Evolutionary conservation across 371 early-diverging fungal species (phyloP).

Genomic region (Rhizopus sp.): DNA sequence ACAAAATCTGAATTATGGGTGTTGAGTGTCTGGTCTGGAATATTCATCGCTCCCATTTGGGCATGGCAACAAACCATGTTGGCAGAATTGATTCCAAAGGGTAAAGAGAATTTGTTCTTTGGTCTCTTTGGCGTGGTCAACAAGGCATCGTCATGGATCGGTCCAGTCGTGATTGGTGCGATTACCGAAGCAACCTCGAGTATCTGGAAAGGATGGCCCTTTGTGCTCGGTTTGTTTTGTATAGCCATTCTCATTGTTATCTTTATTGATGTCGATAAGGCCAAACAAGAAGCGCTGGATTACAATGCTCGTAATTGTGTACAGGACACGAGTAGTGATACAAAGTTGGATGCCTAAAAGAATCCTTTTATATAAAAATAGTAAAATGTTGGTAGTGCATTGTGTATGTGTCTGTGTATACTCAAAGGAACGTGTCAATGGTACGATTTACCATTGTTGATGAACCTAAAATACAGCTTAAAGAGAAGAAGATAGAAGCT

Average conservation of each 20-base stretch:
- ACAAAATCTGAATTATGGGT: conserved; percentile 37
- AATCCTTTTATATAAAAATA: too few species aligned
- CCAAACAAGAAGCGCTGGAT: conserved; percentile 43
- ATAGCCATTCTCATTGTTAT: conserved; percentile 39
- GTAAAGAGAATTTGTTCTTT: conserved; percentile 59
- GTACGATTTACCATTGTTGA: too few species aligned
- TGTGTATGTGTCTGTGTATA: too few species aligned
- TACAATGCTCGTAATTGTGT: conserved; percentile 8
- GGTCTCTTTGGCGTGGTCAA: conserved; percentile 61
- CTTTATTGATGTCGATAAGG: conserved; percentile 55
- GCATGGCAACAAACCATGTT: conserved; percentile 38
- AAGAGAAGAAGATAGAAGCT: too few species aligned
- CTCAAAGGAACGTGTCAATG: too few species aligned
- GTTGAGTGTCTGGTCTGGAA: conserved; percentile 42
- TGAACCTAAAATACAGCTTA: too few species aligned
- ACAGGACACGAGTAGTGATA: too few species aligned
- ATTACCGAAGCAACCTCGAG: conserved; percentile 47
- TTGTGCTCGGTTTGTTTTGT: conserved; percentile 47
- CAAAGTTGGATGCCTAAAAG: too few species aligned
- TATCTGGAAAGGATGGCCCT: conserved; percentile 32
- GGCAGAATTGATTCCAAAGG: conserved; percentile 55
- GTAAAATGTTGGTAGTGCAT: too few species aligned
- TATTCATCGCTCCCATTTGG: conserved; percentile 49
- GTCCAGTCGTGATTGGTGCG: conserved; percentile 60
- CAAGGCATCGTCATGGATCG: conserved; percentile 65